These are phyloP conservation scores for Colletotrichum salicis DNA, from an alignment of 2,329 filamentous ascomycete species.

Conservation along the genomic window DNA sequence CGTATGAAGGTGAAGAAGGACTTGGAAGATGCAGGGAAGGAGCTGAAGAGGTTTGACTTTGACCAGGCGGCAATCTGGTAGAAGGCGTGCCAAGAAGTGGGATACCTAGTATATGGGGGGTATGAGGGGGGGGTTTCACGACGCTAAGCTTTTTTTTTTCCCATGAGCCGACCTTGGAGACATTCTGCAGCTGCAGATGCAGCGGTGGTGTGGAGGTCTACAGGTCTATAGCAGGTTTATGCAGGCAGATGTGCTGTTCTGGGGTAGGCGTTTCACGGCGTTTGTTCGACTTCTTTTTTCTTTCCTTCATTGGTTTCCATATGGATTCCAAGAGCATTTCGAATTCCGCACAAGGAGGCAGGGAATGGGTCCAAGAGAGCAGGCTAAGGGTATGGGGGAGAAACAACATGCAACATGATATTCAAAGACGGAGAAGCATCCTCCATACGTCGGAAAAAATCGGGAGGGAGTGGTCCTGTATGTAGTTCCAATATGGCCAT, in stretches of 20 bases:
- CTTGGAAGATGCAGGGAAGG: constrained; percentile 92
- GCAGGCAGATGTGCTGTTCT: constrained; percentile 15
- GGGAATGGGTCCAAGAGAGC: not conserved
- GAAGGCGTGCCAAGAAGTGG: not conserved
- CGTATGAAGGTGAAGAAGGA: constrained; percentile 99
- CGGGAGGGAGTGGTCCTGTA: constrained; percentile 19
- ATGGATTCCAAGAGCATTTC: not conserved
- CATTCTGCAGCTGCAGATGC: constrained; percentile 9
- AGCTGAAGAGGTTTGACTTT: constrained; percentile 87
- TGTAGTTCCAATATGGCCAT: constrained; percentile 21
- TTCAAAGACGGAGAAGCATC: constrained; percentile 2
- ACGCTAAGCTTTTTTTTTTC: constrained; percentile 20
- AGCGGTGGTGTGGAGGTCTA: constrained; percentile 6
- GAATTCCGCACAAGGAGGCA: not conserved
- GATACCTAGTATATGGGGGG: not conserved
- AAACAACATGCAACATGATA: not conserved
- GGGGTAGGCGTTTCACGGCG: constrained; percentile 15
- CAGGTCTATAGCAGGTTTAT: not conserved
- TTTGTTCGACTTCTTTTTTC: not conserved
- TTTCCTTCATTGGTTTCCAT: not conserved
- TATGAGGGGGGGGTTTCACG: not conserved
- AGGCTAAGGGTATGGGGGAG: not conserved
- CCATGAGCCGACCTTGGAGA: constrained; percentile 22
- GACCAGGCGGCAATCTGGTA: constrained; percentile 77
- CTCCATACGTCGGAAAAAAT: constrained; percentile 14